Conservation (phyloP, 352 stramenopile genomes). For the Phytophthora podocarpi region DNA sequence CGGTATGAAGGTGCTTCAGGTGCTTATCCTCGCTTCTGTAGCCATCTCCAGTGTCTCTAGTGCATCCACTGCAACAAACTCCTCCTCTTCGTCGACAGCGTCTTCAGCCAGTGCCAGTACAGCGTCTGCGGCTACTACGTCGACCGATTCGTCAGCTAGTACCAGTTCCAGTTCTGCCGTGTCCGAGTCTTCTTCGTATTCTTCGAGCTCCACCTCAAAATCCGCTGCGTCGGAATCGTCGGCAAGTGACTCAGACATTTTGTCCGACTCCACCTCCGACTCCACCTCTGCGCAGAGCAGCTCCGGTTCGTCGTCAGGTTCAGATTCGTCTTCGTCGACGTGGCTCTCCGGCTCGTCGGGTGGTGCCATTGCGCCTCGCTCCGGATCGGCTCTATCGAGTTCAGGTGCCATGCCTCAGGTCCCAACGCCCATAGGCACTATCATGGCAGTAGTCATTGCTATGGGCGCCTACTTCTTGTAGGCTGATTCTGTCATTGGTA, state of each 20-base stretch:
- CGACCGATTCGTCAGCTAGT: no score
- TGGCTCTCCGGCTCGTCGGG: not conserved
- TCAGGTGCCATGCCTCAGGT: slow-evolving; percentile 2
- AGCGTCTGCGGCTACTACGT: no score
- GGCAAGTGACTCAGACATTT: slow-evolving; percentile 4
- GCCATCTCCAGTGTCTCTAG: slow-evolving; percentile 7
- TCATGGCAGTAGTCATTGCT: not conserved
- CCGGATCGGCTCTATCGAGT: slow-evolving; percentile 11
- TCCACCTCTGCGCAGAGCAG: slow-evolving; percentile 13
- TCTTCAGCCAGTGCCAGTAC: no score
- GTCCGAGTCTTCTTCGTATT: not conserved
- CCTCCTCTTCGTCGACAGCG: not conserved
- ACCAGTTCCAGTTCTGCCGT: not conserved
- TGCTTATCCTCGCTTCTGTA: slow-evolving; percentile 8
- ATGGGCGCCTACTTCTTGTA: slow-evolving; percentile 2
- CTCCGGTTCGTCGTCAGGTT: slow-evolving; percentile 8
- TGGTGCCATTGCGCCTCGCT: slow-evolving; percentile 19
- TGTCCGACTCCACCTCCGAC: slow-evolving; percentile 4
- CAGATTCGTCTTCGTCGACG: not conserved
- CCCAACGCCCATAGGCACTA: not conserved
- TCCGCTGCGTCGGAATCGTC: not conserved
- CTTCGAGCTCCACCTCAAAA: not conserved
- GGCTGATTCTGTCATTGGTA: no score
- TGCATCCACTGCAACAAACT: not conserved
- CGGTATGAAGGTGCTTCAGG: slow-evolving; percentile 23